These are phyloP conservation scores for Lactarius deliciosus DNA, from an alignment of 768 basidiomycete genomes.

Conservation along the genomic window DNA sequence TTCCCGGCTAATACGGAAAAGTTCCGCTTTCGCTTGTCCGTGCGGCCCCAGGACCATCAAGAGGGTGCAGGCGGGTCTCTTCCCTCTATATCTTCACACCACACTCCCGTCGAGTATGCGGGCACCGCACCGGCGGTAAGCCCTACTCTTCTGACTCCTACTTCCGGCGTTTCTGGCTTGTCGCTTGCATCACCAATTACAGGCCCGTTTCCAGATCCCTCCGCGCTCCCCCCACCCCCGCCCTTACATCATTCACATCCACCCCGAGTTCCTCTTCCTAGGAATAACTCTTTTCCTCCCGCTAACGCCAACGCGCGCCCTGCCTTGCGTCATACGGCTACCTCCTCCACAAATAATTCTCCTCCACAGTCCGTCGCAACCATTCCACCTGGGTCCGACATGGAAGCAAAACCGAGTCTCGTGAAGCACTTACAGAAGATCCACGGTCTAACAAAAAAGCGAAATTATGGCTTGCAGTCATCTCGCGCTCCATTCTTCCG, in stretches of 20 bases:
- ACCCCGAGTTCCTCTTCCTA: slow-evolving; percentile 25
- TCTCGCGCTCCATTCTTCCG: slow-evolving; percentile 28
- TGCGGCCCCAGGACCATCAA: slow-evolving; percentile 14
- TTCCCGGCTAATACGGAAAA: slow-evolving; percentile 21
- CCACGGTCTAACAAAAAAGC: slow-evolving; percentile 31
- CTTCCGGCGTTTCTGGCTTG: slow-evolving; percentile 21
- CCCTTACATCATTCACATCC: slow-evolving; percentile 11
- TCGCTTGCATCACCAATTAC: slow-evolving; percentile 23
- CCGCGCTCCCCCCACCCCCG: slow-evolving; percentile 12
- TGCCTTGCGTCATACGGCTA: neutral
- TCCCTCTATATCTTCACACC: slow-evolving; percentile 5
- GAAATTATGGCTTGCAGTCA: slow-evolving; percentile 28
- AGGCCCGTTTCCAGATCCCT: slow-evolving; percentile 12
- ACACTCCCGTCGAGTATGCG: slow-evolving; percentile 7
- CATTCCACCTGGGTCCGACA: slow-evolving; percentile 7
- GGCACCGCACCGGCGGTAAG: slow-evolving; percentile 16
- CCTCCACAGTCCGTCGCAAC: slow-evolving; percentile 12
- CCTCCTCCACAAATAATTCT: slow-evolving; percentile 21
- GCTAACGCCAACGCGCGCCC: slow-evolving; percentile 16
- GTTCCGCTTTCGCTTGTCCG: slow-evolving; percentile 26
- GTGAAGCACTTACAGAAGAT: slow-evolving; percentile 30
- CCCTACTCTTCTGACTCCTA: slow-evolving; percentile 21
- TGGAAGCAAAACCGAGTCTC: slow-evolving; percentile 22
- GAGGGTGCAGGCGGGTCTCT: slow-evolving; percentile 7
- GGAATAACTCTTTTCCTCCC: slow-evolving; percentile 26